phyloP scores from a whole-genome alignment of 176 grass and related monocot species.

The Rhynchospora breviuscula region DNA sequence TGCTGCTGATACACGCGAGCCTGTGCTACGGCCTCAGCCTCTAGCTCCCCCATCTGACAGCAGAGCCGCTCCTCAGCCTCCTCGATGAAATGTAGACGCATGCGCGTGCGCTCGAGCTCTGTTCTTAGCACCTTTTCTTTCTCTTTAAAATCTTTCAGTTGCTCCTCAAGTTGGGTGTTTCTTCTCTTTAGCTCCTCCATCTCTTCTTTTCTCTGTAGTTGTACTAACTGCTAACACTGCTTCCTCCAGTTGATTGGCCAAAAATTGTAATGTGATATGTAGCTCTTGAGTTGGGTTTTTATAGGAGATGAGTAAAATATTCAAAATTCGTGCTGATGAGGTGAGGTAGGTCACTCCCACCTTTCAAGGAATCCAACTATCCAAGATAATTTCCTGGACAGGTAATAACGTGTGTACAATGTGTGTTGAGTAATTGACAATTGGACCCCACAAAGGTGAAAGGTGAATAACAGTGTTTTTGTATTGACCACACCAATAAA shows the following conservation, averaged over 20 bases:
- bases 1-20: slow-evolving; percentile 46
- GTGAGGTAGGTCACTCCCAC: neutral
- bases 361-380: neutral
- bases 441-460: neutral
- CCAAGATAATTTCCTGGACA: neutral
- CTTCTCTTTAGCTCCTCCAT: slow-evolving; percentile 36
- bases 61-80: slow-evolving; percentile 81
- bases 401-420: neutral
- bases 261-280: neutral
- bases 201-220: neutral
- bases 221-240: neutral
- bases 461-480: neutral
- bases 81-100: slow-evolving; percentile 41
- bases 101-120: slow-evolving; percentile 58
- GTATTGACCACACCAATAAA: neutral
- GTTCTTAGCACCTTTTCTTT: slow-evolving; percentile 46
- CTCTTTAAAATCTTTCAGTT: slow-evolving; percentile 34
- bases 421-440: neutral
- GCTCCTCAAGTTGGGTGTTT: slow-evolving; percentile 60
- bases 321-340: neutral
- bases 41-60: slow-evolving; percentile 65
- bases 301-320: neutral
- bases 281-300: neutral
- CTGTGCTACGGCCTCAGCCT: slow-evolving; percentile 50
- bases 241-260: neutral